These are phyloP conservation scores for Neoarthrinium moseri DNA, from an alignment of 2,329 filamentous ascomycete species.

Conservation along the genomic window DNA sequence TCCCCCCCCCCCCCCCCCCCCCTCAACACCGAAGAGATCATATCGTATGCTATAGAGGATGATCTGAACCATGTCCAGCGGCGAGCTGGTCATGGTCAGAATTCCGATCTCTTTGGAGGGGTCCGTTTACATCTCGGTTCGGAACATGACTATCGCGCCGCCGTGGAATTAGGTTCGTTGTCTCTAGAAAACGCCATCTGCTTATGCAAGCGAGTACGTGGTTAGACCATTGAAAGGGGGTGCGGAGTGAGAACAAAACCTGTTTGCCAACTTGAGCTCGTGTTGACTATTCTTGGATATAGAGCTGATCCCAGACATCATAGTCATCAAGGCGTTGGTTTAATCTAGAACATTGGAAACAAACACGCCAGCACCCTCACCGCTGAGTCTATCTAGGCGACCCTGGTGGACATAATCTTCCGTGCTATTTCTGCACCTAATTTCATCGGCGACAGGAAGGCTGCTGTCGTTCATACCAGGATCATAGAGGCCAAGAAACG, in stretches of 20 bases:
- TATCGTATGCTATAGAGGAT: conserved; percentile 28
- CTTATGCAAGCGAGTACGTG: conserved; percentile 31
- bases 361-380: conserved; percentile 42
- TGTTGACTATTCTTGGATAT: conserved; percentile 23
- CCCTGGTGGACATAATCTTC: conserved; percentile 22
- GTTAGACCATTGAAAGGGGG: conserved; percentile 17
- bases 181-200: conserved; percentile 20
- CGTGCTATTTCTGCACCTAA: conserved; percentile 34
- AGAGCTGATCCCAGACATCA: conserved; percentile 27
- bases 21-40: conserved; percentile 20
- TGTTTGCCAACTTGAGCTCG: conserved; percentile 26
- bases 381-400: conserved; percentile 25
- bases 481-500: conserved; percentile 30
- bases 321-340: conserved; percentile 30
- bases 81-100: conserved; percentile 26
- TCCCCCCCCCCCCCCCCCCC: too few relatives aligned
- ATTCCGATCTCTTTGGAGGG: conserved; percentile 30
- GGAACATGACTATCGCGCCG: conserved; percentile 26
- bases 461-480: conserved; percentile 17
- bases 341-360: conserved; percentile 38
- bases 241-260: conserved; percentile 12
- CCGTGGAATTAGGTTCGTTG: conserved; percentile 28
- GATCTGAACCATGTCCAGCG: conserved; percentile 13
- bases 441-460: conserved; percentile 38
- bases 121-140: conserved; percentile 29